Conservation (phyloP, 208 protist genomes). For the Acanthamoeba lenticulata region DNA sequence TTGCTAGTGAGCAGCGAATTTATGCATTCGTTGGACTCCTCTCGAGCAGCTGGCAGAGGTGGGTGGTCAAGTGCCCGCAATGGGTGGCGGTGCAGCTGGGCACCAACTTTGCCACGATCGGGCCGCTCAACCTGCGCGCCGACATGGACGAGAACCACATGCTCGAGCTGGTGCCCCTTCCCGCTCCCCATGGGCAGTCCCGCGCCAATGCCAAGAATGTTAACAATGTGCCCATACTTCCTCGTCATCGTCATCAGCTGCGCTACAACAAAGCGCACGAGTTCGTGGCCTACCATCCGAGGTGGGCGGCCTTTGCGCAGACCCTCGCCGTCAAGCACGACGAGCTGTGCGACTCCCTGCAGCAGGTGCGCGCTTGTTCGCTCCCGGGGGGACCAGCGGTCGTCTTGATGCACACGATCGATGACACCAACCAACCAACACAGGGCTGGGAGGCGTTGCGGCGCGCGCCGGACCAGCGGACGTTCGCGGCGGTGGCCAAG, state of each 20-base stretch:
- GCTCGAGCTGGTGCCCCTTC: conserved; percentile 11
- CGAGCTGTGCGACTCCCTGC: neutral
- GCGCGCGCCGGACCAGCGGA: neutral
- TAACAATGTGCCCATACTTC: too few species aligned
- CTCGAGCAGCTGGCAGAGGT: neutral
- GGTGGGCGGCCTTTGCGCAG: neutral
- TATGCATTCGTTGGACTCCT: too few species aligned
- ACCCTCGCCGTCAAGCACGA: neutral
- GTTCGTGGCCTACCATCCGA: conserved; percentile 5
- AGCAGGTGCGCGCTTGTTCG: too few species aligned
- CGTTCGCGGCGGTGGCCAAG: conserved; percentile 5
- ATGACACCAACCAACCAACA: neutral
- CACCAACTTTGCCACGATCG: neutral
- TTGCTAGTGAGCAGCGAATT: too few species aligned
- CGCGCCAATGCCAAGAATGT: neutral
- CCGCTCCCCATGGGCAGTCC: too few species aligned
- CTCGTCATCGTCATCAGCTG: neutral
- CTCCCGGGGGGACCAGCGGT: too few species aligned
- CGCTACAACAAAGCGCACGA: conserved; percentile 22
- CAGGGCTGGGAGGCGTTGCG: neutral
- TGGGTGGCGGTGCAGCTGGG: conserved; percentile 1
- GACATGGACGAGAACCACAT: conserved; percentile 56
- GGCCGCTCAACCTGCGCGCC: conserved; percentile 53
- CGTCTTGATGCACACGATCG: neutral
- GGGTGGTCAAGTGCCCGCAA: neutral